Conservation (phyloP, 305 asterid genomes). For the Striga hermonthica region DNA sequence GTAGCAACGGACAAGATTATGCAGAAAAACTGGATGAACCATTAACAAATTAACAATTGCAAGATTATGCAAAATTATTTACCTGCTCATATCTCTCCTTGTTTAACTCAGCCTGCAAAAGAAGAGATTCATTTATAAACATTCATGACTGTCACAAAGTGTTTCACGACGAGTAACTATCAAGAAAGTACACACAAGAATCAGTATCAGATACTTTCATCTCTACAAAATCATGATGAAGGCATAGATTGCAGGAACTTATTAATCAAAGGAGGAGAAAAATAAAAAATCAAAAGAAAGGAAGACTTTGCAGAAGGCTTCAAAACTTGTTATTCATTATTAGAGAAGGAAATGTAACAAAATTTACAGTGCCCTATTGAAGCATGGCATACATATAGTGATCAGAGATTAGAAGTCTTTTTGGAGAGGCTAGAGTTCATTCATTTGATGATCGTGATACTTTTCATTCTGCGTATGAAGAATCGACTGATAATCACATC, state of each 20-base stretch:
- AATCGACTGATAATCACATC: neutral
- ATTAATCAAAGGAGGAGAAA: no score
- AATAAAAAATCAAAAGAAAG: no score
- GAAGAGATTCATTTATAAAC: slow-evolving; percentile 18
- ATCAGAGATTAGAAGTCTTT: neutral
- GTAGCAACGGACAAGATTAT: neutral
- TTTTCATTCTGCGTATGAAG: neutral
- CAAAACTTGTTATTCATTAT: no score
- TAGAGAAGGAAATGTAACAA: no score
- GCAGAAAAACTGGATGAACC: slow-evolving; percentile 18
- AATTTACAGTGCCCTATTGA: no score
- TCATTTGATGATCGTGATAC: neutral
- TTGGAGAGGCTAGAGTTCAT: neutral
- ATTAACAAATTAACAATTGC: neutral
- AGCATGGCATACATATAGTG: no score
- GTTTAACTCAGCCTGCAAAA: slow-evolving; percentile 52
- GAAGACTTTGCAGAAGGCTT: no score
- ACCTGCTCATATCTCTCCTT: slow-evolving; percentile 62
- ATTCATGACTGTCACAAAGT: neutral
- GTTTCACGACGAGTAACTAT: neutral
- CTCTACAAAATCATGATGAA: no score
- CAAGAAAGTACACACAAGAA: no score
- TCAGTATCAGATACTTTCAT: no score
- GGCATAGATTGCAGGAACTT: no score
- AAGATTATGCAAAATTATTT: neutral